Base-by-base conservation (phyloP, 2,329 filamentous ascomycete genomes). In the Periconia sp. region DNA sequence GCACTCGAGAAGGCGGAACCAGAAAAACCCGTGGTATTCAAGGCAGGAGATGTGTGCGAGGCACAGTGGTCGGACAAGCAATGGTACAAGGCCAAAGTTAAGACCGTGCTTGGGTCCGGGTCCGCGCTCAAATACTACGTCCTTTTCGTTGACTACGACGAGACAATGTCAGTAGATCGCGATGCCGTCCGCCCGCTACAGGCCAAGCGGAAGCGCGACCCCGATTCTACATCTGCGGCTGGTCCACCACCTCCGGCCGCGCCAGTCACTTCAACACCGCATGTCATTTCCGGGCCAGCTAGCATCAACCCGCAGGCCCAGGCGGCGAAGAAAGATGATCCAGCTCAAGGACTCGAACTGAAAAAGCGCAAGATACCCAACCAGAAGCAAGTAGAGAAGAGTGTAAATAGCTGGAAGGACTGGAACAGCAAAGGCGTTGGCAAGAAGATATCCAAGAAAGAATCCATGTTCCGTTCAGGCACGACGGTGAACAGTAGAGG, bases 391-490 rank as follows among this genome's bases (percentile, higher is more conserved):
- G 80, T 97, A 17, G 92, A 97, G 74, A 88, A 85, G 51, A 87
- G 88, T 63, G 95, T 96, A 77, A 88, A 76, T 63, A 96, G 94
- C 67, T 99, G 94, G 94, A 88, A 96, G 67, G 89, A 95, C 52
- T 99, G 96, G 70, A 88, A 85, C 54, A 78, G 80, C 63, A 96
- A 95, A 69, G 77, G 78, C 10, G 67, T 59, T n/a, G 57, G 60
- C 46, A 85, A 83, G 64, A 68, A 76, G 46, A 73, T 76, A n/a
- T 92, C 89, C 65, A 92, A 92, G 75, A 96, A 96, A 73, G 89
- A 96, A 35, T 95, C 90, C 78, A 96, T 96, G 92, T 96, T 96
- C 69, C 85, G 92, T 33, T 96, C 92, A 3, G 90, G 91, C 0
- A 91, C 95, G 22, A 86, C 89, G 48, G 81, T 94, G 17, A 83